phyloP scores from a whole-genome alignment of 2,329 filamentous ascomycete species.

The Trichoderma afroharzianum region DNA sequence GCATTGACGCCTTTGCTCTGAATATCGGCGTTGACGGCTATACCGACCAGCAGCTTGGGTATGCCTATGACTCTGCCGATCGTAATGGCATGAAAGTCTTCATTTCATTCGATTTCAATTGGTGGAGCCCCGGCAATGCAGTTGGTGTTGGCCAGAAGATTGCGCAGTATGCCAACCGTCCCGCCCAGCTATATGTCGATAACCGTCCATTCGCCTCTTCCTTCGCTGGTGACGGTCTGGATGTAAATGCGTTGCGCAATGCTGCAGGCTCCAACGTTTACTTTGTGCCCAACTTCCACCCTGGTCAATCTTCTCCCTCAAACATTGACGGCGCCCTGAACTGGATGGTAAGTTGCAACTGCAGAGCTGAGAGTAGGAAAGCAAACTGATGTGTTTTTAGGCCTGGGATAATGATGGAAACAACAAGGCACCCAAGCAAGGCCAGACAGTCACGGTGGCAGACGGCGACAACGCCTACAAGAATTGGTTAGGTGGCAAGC shows the following conservation, averaged over 20 bases:
- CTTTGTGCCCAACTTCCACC: slow-evolving; percentile 50
- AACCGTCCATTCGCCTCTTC: slow-evolving; percentile 51
- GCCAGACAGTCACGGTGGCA: slow-evolving; percentile 29
- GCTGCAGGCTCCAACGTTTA: slow-evolving; percentile 43
- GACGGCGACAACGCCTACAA: slow-evolving; percentile 35
- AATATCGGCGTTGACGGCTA: slow-evolving; percentile 45
- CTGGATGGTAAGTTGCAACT: slow-evolving; percentile 33
- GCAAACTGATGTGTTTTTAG: neutral
- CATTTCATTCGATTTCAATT: slow-evolving; percentile 55
- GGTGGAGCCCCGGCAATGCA: slow-evolving; percentile 37
- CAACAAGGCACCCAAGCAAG: slow-evolving; percentile 46
- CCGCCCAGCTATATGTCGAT: slow-evolving; percentile 48
- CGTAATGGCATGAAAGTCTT: slow-evolving; percentile 49
- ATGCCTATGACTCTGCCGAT: slow-evolving; percentile 46
- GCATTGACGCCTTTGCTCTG: slow-evolving; percentile 47
- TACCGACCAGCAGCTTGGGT: slow-evolving; percentile 43
- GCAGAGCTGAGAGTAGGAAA: neutral
- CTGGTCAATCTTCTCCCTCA: slow-evolving; percentile 35
- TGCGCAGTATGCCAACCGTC: slow-evolving; percentile 39
- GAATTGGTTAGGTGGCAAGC: slow-evolving; percentile 37
- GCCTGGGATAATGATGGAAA: slow-evolving; percentile 43
- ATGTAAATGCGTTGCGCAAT: slow-evolving; percentile 38
- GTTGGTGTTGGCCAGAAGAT: slow-evolving; percentile 44
- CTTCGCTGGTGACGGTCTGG: slow-evolving; percentile 46
- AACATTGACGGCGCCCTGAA: slow-evolving; percentile 44